These are phyloP conservation scores for Salix brachista DNA, from an alignment of 345 rosid genomes.

Conservation along the genomic window DNA sequence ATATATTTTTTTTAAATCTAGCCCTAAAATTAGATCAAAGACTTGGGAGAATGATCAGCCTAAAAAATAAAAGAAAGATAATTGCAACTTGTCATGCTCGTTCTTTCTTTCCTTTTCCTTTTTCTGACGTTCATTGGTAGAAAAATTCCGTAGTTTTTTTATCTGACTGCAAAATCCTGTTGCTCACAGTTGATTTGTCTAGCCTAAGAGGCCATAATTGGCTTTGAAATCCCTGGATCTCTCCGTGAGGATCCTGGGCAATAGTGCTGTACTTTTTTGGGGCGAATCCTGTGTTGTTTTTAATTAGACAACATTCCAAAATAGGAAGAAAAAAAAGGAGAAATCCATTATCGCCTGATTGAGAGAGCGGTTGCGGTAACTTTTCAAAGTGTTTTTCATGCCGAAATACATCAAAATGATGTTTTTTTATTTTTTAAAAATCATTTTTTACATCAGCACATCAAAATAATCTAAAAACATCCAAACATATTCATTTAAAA, in stretches of 20 bases:
- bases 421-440: too few relatives aligned
- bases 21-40: background rate
- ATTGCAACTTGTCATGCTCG: background rate
- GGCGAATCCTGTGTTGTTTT: background rate
- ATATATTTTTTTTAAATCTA: too few relatives aligned
- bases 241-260: background rate
- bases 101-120: background rate
- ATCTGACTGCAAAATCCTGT: background rate
- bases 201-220: background rate
- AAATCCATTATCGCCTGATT: too few relatives aligned
- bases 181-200: background rate
- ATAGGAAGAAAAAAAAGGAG: too few relatives aligned
- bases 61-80: background rate
- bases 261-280: background rate
- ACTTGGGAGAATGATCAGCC: background rate
- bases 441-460: too few relatives aligned
- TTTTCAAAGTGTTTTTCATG: too few relatives aligned
- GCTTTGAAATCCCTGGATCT: background rate
- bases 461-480: too few relatives aligned
- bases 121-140: background rate
- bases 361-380: too few relatives aligned
- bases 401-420: too few relatives aligned
- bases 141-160: background rate
- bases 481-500: too few relatives aligned
- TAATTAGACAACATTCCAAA: background rate